These are phyloP conservation scores for Lathyrus sativus DNA, from an alignment of 306 rosid species.

Conservation along the genomic window DNA sequence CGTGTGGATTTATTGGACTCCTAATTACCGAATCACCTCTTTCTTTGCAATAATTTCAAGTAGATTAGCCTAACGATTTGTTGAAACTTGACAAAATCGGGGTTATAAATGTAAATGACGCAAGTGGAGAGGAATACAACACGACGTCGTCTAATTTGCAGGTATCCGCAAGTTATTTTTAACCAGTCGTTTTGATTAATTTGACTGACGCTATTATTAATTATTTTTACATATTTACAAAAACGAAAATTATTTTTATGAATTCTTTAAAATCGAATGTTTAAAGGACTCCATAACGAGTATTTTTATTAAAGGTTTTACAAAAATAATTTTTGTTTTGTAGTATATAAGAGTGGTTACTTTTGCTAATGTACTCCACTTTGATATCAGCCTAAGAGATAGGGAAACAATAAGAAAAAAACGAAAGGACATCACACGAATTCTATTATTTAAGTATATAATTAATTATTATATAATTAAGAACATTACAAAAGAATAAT, in stretches of 20 bases:
- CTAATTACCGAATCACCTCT: conserved; percentile 36
- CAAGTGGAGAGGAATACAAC: not conserved
- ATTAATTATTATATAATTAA: too few species aligned
- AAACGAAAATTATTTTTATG: not conserved
- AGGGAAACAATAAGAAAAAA: too few species aligned
- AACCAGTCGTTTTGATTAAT: not conserved
- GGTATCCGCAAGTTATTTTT: not conserved
- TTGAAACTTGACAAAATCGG: not conserved
- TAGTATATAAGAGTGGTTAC: too few species aligned
- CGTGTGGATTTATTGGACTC: conserved; percentile 27
- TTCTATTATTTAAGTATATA: too few species aligned
- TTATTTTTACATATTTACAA: not conserved
- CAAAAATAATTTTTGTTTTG: too few species aligned
- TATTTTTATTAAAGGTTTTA: too few species aligned
- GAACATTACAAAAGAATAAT: too few species aligned
- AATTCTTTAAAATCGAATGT: too few species aligned
- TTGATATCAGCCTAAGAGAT: too few species aligned
- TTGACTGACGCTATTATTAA: not conserved
- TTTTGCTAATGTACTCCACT: too few species aligned
- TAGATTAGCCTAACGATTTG: not conserved
- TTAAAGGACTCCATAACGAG: too few species aligned
- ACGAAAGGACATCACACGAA: too few species aligned
- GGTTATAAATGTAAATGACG: conserved; percentile 25
- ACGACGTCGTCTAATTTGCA: conserved; percentile 39
- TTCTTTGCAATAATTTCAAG: not conserved